phyloP scores from a whole-genome alignment of 805 yeast genomes.

The Lipomyces lipofer region DNA sequence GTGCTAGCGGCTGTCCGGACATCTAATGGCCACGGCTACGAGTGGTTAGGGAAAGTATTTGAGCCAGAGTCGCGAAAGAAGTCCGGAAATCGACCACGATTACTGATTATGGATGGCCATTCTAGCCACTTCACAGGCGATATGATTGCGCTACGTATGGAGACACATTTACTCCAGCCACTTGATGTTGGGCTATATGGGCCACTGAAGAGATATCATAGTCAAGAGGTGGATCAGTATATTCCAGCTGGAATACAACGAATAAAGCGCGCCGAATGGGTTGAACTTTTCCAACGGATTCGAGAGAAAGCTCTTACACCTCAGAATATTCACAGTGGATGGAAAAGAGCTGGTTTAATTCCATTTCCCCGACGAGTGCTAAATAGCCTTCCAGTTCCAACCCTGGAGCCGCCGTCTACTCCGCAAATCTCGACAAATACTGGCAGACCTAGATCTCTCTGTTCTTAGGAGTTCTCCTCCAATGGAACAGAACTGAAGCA shows the following conservation, averaged over 20 bases:
- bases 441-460: not conserved
- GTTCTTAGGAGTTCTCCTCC: not conserved
- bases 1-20: constrained; percentile 5
- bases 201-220: not conserved
- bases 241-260: not conserved
- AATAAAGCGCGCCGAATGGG: not conserved
- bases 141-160: not conserved
- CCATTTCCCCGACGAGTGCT: not conserved
- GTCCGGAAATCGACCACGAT: not conserved
- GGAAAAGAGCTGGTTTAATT: constrained; percentile 1
- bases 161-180: not conserved
- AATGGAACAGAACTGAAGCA: not conserved
- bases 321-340: not conserved
- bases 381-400: not conserved
- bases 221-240: not conserved
- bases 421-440: constrained; percentile 1
- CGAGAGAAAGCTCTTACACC: not conserved
- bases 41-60: constrained; percentile 2
- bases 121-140: not conserved
- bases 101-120: constrained; percentile 2
- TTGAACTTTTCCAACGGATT: not conserved
- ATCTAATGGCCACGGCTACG: not conserved
- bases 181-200: constrained; percentile 1
- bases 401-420: not conserved
- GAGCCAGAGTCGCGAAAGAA: not conserved